Percentiles rank a stretch among this genome's conserved stretches.
Evolutionary conservation across 2,329 filamentous ascomycete genomes (phyloP).

Genomic region (Meredithiella fracta): DNA sequence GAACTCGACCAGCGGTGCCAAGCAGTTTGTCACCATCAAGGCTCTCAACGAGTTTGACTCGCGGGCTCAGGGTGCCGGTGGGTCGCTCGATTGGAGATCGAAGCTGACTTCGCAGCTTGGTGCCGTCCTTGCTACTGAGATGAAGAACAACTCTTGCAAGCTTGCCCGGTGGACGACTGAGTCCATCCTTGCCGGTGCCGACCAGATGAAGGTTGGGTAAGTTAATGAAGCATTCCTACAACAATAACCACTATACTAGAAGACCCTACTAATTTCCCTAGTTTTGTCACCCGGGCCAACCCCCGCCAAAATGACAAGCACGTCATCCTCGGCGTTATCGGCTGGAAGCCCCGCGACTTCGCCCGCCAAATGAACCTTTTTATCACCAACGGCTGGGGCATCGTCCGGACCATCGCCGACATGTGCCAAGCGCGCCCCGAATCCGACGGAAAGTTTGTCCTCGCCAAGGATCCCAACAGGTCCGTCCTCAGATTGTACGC

Average conservation of each 20-base stretch:
- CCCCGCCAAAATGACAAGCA: slow-evolving; percentile 87
- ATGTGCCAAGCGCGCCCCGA: slow-evolving; percentile 58
- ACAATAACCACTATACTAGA: not conserved
- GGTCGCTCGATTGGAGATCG: slow-evolving; percentile 88
- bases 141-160: slow-evolving; percentile 99
- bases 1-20: slow-evolving; percentile 80
- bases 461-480: slow-evolving; percentile 92
- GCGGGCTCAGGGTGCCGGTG: slow-evolving; percentile 89
- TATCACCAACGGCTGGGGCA: slow-evolving; percentile 95
- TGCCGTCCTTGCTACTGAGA: slow-evolving; percentile 95
- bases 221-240: slow-evolving; percentile 20
- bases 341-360: slow-evolving; percentile 96
- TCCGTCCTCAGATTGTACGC: slow-evolving; percentile 83
- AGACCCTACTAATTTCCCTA: slow-evolving; percentile 23
- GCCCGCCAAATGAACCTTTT: slow-evolving; percentile 96
- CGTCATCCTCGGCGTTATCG: slow-evolving; percentile 84
- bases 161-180: slow-evolving; percentile 95
- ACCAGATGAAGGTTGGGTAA: slow-evolving; percentile 94
- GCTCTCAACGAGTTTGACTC: slow-evolving; percentile 98
- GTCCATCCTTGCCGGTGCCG: slow-evolving; percentile 90
- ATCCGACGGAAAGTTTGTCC: slow-evolving; percentile 60
- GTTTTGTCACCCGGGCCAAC: slow-evolving; percentile 88
- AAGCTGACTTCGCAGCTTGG: slow-evolving; percentile 90
- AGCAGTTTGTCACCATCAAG: slow-evolving; percentile 84
- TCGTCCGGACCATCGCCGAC: slow-evolving; percentile 93